Evolutionary conservation across 1,139 yeast species (phyloP).

Genomic region (Pichiaceae sp.): DNA sequence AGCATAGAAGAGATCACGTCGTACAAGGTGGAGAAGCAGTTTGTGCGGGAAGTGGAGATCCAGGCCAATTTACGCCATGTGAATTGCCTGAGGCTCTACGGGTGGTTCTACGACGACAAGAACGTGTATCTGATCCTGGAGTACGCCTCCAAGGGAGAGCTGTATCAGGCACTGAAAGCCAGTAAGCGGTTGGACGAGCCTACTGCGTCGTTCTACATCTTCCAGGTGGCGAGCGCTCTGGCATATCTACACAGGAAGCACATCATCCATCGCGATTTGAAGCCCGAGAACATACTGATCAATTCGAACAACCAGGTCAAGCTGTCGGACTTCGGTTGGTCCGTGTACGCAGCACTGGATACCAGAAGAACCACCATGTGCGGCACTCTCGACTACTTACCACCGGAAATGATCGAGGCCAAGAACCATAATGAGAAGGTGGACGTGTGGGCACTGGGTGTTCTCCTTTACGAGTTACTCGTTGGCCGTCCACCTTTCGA

Average conservation of each 20-base stretch:
- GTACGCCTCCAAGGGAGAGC: slow-evolving; percentile 80
- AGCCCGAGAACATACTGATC: slow-evolving; percentile 82
- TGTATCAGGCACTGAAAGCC: slow-evolving; percentile 62
- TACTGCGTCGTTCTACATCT: slow-evolving; percentile 70
- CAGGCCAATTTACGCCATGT: slow-evolving; percentile 73
- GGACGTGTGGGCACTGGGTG: slow-evolving; percentile 92
- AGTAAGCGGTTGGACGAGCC: slow-evolving; percentile 63
- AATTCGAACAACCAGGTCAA: slow-evolving; percentile 68
- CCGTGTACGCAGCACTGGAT: slow-evolving; percentile 51
- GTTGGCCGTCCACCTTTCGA: slow-evolving; percentile 93
- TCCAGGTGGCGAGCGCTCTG: slow-evolving; percentile 76
- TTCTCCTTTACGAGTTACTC: slow-evolving; percentile 74
- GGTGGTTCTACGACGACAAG: slow-evolving; percentile 74
- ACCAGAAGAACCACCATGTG: slow-evolving; percentile 70
- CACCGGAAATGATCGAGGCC: slow-evolving; percentile 92
- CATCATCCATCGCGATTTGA: slow-evolving; percentile 85
- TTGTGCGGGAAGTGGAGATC: slow-evolving; percentile 85
- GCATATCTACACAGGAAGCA: slow-evolving; percentile 67
- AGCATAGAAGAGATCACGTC: slow-evolving; percentile 68
- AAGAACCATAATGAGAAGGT: slow-evolving; percentile 71
- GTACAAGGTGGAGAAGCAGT: slow-evolving; percentile 77
- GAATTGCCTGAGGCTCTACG: slow-evolving; percentile 71
- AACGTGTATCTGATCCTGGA: slow-evolving; percentile 81
- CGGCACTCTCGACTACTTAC: slow-evolving; percentile 89
- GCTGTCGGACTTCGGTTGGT: slow-evolving; percentile 95